phyloP scores from a whole-genome alignment of 768 basidiomycete species.

The Aureoboletus auriporus region DNA sequence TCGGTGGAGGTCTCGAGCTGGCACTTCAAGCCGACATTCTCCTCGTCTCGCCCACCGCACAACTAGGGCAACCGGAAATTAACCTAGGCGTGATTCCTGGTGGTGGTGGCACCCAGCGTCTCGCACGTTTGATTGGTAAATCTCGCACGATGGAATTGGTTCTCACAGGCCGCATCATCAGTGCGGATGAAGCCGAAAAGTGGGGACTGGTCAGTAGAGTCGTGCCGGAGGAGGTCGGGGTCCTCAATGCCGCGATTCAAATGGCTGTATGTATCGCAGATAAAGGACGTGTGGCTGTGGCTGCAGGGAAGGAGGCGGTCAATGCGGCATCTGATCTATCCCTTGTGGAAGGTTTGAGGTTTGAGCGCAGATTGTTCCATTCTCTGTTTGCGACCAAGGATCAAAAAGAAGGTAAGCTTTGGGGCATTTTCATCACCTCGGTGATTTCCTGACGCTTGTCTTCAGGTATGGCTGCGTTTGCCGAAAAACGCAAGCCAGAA shows the following conservation, averaged over 20 bases:
- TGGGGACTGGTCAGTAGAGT: conserved; percentile 90
- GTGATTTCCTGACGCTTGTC: conserved; percentile 1
- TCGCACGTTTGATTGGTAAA: conserved; percentile 83
- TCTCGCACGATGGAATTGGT: conserved; percentile 93
- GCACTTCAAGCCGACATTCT: conserved; percentile 97
- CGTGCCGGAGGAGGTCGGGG: conserved; percentile 72
- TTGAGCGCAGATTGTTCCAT: conserved; percentile 90
- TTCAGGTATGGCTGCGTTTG: conserved; percentile 90
- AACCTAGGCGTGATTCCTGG: conserved; percentile 94
- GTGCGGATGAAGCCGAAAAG: conserved; percentile 74
- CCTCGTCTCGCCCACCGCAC: conserved; percentile 83
- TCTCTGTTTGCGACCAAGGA: conserved; percentile 89
- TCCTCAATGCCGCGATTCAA: conserved; percentile 82
- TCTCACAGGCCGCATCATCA: conserved; percentile 79
- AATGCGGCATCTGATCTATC: conserved; percentile 88
- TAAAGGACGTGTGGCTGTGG: conserved; percentile 79
- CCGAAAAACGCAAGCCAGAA: conserved; percentile 85
- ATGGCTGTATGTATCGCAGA: conserved; percentile 75
- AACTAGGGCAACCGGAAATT: conserved; percentile 96
- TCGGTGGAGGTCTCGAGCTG: conserved; percentile 96
- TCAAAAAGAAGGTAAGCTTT: conserved; percentile 83
- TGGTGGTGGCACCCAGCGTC: conserved; percentile 90
- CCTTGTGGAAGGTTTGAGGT: conserved; percentile 76
- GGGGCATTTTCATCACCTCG: background rate
- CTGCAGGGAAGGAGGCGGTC: conserved; percentile 91